A percentile compares a stretch with the other conserved stretches of the same genome.
phyloP scores from a whole-genome alignment of 352 stramenopile species.

The Globisporangium apiculatum region DNA sequence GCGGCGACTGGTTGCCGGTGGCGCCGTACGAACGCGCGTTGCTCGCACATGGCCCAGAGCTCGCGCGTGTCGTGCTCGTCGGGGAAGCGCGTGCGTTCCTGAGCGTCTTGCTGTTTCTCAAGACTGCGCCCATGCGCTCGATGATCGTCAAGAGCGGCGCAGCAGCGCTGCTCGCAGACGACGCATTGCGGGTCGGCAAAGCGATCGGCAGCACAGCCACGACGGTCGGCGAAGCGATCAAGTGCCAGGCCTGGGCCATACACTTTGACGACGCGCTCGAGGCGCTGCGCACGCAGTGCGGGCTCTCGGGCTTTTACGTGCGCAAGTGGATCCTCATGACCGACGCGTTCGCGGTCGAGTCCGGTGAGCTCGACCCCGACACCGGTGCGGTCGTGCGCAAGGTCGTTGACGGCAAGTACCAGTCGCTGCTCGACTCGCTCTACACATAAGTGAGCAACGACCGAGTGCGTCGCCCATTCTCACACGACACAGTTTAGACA shows the following conservation, averaged over 20 bases:
- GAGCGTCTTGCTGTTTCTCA: constrained; percentile 74
- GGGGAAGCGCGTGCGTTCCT: constrained; percentile 64
- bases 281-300: constrained; percentile 29
- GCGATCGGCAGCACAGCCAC: constrained; percentile 28
- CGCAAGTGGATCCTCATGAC: constrained; percentile 82
- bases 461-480: background rate
- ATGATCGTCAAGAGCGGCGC: constrained; percentile 13
- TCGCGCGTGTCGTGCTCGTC: constrained; percentile 60
- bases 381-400: constrained; percentile 51
- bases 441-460: constrained; percentile 39
- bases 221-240: constrained; percentile 56
- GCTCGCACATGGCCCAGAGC: constrained; percentile 35
- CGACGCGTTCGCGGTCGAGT: constrained; percentile 54
- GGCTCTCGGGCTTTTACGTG: constrained; percentile 54
- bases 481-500: background rate
- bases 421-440: constrained; percentile 63
- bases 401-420: constrained; percentile 63
- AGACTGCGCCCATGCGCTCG: constrained; percentile 23
- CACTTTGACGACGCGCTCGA: constrained; percentile 68
- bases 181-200: constrained; percentile 34
- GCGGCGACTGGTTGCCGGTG: constrained; percentile 66
- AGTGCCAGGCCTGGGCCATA: constrained; percentile 64
- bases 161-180: constrained; percentile 29
- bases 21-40: constrained; percentile 55
- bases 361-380: constrained; percentile 62